These are phyloP conservation scores for Collariella sp. DNA, from an alignment of 495 filamentous ascomycete genomes.

Conservation along the genomic window DNA sequence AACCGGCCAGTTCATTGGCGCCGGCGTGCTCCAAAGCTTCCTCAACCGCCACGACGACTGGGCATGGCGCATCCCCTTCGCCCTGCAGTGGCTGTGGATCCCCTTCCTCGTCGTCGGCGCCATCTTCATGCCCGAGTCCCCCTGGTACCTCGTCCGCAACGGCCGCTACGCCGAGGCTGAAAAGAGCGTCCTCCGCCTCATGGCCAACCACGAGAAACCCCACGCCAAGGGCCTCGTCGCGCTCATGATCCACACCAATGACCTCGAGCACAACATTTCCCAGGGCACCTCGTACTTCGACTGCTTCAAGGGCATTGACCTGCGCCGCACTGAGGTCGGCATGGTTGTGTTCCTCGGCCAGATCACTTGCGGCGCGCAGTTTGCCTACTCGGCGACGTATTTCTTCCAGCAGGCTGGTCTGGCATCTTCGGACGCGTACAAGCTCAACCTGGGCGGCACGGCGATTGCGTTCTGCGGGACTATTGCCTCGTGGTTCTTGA, in stretches of 20 bases:
- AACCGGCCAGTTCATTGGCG: conserved; percentile 53
- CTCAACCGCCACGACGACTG: conserved; percentile 33
- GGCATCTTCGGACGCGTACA: conserved; percentile 17
- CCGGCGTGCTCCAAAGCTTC: conserved; percentile 45
- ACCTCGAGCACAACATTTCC: conserved; percentile 50
- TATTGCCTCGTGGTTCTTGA: conserved; percentile 45
- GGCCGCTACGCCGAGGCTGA: conserved; percentile 44
- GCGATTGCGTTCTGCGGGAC: conserved; percentile 42
- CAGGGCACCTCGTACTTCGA: conserved; percentile 48
- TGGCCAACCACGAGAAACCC: conserved; percentile 14
- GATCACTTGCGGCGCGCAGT: conserved; percentile 41
- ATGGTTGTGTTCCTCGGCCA: conserved; percentile 43
- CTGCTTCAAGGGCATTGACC: conserved; percentile 47
- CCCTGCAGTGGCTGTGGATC: conserved; percentile 60
- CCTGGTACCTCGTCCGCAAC: conserved; percentile 56
- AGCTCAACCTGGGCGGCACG: conserved; percentile 4
- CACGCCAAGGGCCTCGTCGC: conserved; percentile 33
- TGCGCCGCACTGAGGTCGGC: conserved; percentile 47
- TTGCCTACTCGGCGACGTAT: conserved; percentile 53
- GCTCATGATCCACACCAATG: conserved; percentile 54
- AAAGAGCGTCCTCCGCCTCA: conserved; percentile 36
- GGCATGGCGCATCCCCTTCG: conserved; percentile 52
- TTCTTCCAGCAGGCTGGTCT: conserved; percentile 58
- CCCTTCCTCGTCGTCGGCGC: conserved; percentile 45
- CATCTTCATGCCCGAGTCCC: conserved; percentile 49